Conservation (phyloP, 2,329 filamentous ascomycete species). For the Fusarium sterilihyphosum region DNA sequence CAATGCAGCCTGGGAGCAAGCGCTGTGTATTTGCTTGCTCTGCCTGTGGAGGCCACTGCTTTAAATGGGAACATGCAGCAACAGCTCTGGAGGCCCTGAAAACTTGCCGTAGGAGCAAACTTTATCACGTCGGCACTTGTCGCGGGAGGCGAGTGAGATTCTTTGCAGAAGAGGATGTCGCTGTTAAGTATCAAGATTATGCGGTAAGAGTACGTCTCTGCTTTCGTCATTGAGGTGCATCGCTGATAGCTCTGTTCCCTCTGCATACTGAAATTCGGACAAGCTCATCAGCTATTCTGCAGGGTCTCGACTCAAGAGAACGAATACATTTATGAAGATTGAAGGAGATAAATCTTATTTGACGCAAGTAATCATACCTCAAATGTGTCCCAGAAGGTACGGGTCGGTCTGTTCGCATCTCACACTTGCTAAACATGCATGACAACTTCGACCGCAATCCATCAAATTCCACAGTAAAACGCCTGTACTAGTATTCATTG, state of each 20-base stretch:
- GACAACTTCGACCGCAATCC: no score
- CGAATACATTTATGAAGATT: accelerated
- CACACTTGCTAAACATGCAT: no score
- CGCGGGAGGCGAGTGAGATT: neutral
- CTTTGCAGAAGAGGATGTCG: accelerated
- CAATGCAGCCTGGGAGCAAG: neutral
- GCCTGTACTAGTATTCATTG: accelerated
- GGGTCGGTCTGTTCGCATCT: no score
- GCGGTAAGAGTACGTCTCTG: neutral
- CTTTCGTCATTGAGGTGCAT: neutral
- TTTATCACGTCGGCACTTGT: neutral
- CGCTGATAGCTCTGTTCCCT: neutral
- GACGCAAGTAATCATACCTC: no score
- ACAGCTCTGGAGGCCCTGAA: neutral
- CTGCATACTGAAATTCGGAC: neutral
- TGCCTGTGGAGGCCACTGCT: neutral
- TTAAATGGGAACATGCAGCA: neutral
- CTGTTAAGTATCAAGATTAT: no score
- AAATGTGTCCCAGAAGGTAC: no score
- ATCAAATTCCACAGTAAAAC: accelerated
- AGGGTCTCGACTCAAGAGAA: neutral
- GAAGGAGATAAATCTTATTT: neutral
- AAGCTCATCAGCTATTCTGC: neutral
- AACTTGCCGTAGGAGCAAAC: neutral
- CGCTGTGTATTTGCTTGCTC: neutral